phyloP scores from a whole-genome alignment of 2,329 filamentous ascomycete species.

The Metarhizium sp. region DNA sequence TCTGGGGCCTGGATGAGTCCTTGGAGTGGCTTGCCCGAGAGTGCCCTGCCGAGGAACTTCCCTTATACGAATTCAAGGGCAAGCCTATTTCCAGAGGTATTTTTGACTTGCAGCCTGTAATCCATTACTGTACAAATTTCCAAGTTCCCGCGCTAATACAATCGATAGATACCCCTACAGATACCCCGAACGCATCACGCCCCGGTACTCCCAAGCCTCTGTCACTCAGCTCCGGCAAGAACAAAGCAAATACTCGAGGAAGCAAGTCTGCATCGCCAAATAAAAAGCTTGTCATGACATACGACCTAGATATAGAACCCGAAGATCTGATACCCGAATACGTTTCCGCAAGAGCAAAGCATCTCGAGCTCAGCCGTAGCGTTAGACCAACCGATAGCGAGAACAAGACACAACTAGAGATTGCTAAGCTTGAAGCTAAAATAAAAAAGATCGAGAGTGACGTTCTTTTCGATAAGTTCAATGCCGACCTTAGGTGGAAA shows the following conservation, averaged over 20 bases:
- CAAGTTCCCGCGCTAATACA: constrained; percentile 4
- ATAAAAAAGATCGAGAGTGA: constrained; percentile 70
- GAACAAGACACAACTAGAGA: constrained; percentile 31
- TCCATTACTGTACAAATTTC: background rate
- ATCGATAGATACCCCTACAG: constrained; percentile 36
- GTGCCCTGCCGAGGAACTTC: constrained; percentile 58
- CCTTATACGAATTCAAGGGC: constrained; percentile 50
- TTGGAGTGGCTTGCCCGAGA: constrained; percentile 85
- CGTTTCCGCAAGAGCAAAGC: constrained; percentile 60
- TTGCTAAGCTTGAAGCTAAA: constrained; percentile 62
- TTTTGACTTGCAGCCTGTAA: background rate
- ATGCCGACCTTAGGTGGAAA: constrained; percentile 59
- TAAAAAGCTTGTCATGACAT: constrained; percentile 39
- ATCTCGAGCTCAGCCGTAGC: constrained; percentile 41
- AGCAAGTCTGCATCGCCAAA: constrained; percentile 11
- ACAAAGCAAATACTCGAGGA: constrained; percentile 22
- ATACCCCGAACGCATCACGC: constrained; percentile 41
- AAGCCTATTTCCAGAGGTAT: constrained; percentile 29
- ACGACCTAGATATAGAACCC: constrained; percentile 63
- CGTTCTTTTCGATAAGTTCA: constrained; percentile 59
- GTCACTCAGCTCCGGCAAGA: constrained; percentile 15
- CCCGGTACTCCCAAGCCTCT: constrained; percentile 36
- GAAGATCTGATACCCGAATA: constrained; percentile 69
- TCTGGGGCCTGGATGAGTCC: constrained; percentile 82
- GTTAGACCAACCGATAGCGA: constrained; percentile 13